Conservation (phyloP, 345 rosid species). For the Acer yangbiense region DNA sequence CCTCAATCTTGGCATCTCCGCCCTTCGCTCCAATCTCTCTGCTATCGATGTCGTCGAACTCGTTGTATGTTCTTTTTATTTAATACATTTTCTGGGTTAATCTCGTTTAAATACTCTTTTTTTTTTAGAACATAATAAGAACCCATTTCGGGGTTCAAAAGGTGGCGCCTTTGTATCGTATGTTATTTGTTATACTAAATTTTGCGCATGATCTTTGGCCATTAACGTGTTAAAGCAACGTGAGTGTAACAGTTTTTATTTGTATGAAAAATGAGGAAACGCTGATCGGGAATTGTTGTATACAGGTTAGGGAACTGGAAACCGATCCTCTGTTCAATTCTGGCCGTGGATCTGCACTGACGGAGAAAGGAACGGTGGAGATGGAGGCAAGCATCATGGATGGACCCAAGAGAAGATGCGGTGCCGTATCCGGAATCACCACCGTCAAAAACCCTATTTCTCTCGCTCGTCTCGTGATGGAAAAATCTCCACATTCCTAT, state of each 20-base stretch:
- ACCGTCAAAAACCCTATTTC: constrained; percentile 89
- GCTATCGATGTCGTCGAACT: constrained; percentile 97
- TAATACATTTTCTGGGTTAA: background rate
- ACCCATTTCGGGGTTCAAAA: background rate
- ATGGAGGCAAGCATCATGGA: constrained; percentile 99
- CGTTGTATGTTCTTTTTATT: constrained; percentile 48
- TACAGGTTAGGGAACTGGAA: constrained; percentile 82
- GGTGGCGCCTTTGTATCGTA: background rate
- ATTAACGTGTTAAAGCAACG: background rate
- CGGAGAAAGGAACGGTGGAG: constrained; percentile 88
- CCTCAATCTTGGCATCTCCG: constrained; percentile 82
- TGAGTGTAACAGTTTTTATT: background rate
- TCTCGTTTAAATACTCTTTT: background rate
- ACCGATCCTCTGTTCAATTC: constrained; percentile 93
- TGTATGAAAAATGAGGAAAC: background rate
- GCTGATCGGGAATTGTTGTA: background rate
- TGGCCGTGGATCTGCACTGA: constrained; percentile 94
- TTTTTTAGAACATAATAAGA: background rate
- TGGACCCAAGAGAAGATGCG: constrained; percentile 81
- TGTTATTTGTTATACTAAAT: too few species aligned
- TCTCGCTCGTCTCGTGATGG: constrained; percentile 96
- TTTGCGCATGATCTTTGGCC: background rate
- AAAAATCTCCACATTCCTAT: constrained; percentile 92
- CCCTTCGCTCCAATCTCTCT: constrained; percentile 70
- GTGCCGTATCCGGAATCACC: constrained; percentile 88